phyloP scores from a whole-genome alignment of 768 basidiomycete genomes.

The Podaxis pistillaris region DNA sequence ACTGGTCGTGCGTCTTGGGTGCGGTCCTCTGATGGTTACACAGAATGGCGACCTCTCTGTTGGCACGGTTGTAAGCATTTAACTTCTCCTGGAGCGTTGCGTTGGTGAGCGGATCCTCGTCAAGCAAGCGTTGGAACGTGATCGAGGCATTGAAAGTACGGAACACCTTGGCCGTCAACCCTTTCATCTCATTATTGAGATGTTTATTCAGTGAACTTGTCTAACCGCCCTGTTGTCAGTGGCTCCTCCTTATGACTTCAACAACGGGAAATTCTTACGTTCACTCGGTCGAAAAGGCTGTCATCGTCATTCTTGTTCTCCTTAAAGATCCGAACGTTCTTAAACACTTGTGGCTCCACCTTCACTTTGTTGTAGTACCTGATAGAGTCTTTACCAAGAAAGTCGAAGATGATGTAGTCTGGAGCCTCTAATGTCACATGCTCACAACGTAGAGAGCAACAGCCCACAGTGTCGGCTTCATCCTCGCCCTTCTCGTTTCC shows the following conservation, averaged over 20 bases:
- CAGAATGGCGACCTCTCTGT: conserved; percentile 93
- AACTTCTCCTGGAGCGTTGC: conserved; percentile 92
- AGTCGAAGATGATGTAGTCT: conserved; percentile 90
- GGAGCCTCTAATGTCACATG: conserved; percentile 92
- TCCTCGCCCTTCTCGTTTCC: conserved; percentile 99
- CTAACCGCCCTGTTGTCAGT: conserved; percentile 38
- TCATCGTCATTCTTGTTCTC: conserved; percentile 87
- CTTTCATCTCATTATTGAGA: conserved; percentile 91
- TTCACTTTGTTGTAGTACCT: conserved; percentile 91
- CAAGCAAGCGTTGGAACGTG: conserved; percentile 91
- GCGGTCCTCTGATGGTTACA: conserved; percentile 99
- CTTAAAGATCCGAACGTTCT: conserved; percentile 97
- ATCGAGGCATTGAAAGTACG: conserved; percentile 99
- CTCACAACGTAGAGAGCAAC: conserved; percentile 95
- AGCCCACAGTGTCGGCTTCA: conserved; percentile 98
- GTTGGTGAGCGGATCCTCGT: conserved; percentile 56
- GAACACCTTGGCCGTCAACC: conserved; percentile 98
- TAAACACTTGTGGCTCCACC: conserved; percentile 92
- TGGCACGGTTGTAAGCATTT: conserved; percentile 95
- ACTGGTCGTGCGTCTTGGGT: conserved; percentile 88
- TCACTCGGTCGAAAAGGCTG: conserved; percentile 92
- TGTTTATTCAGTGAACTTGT: conserved; percentile 89
- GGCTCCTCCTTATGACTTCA: conserved; percentile 17
- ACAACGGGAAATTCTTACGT: conserved; percentile 50
- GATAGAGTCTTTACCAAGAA: conserved; percentile 99